Conservation (phyloP, 306 rosid species). For the Oxytropis ochrocephala region DNA sequence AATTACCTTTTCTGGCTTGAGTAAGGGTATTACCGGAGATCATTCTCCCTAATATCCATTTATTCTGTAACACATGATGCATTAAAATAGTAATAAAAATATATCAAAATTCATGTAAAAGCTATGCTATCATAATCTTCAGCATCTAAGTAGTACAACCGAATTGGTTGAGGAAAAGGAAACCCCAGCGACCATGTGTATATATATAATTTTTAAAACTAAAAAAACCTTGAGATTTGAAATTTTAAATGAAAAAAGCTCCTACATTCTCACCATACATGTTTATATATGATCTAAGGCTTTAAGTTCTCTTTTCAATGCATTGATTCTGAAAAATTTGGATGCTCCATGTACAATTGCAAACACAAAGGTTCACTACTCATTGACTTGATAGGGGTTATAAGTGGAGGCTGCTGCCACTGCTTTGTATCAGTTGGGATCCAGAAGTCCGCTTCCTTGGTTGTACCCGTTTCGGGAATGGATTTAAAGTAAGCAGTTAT, state of each 20-base stretch:
- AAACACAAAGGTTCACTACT: conserved; percentile 55
- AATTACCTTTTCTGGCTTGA: too few relatives aligned
- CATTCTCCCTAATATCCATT: too few relatives aligned
- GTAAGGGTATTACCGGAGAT: too few relatives aligned
- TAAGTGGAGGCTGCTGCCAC: conserved; percentile 77
- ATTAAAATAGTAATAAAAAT: not conserved
- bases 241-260: not conserved
- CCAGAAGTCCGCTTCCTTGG: conserved; percentile 64
- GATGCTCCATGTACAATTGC: conserved; percentile 88
- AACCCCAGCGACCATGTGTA: too few relatives aligned
- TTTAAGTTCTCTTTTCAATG: conserved; percentile 24
- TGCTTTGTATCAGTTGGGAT: conserved; percentile 72
- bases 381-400: conserved; percentile 69
- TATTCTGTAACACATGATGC: too few relatives aligned
- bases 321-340: conserved; percentile 49
- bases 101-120: too few relatives aligned
- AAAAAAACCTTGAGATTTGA: not conserved
- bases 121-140: too few relatives aligned
- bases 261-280: conserved; percentile 11
- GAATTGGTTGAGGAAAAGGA: too few relatives aligned
- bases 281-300: not conserved
- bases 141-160: too few relatives aligned
- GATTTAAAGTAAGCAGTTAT: conserved; percentile 61
- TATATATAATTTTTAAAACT: too few relatives aligned
- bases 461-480: conserved; percentile 48